phyloP scores from a whole-genome alignment of 495 filamentous ascomycete genomes.

The Durotheca rogersii region DNA sequence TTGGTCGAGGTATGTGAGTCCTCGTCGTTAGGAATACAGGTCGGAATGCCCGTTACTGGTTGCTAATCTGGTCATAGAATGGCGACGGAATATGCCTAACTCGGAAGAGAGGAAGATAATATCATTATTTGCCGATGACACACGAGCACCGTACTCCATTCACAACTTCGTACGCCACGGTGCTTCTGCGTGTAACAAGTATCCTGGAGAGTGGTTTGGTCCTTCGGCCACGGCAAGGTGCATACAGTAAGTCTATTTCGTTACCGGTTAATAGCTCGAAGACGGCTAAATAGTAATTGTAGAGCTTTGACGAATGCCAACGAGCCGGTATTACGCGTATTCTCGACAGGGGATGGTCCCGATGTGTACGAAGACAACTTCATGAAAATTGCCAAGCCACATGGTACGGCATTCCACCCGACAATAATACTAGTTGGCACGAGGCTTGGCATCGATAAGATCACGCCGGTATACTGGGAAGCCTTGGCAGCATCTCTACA shows the following conservation, averaged over 20 bases:
- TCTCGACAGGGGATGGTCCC: slow-evolving; percentile 83
- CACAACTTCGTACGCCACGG: slow-evolving; percentile 92
- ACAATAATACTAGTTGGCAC: slow-evolving; percentile 87
- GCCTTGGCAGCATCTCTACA: slow-evolving; percentile 77
- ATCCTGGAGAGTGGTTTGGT: slow-evolving; percentile 98
- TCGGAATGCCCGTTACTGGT: slow-evolving; percentile 1
- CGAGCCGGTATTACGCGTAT: slow-evolving; percentile 67
- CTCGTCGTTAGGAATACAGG: not conserved
- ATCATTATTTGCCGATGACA: slow-evolving; percentile 83
- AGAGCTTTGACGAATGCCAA: slow-evolving; percentile 72
- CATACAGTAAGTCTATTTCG: slow-evolving; percentile 71
- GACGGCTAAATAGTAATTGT: slow-evolving; percentile 4
- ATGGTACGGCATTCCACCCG: slow-evolving; percentile 67
- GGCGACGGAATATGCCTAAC: slow-evolving; percentile 64
- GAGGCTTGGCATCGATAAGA: slow-evolving; percentile 86
- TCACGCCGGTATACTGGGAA: slow-evolving; percentile 91
- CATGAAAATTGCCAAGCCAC: slow-evolving; percentile 66
- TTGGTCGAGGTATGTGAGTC: slow-evolving; percentile 71
- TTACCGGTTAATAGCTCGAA: not conserved
- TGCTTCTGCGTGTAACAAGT: slow-evolving; percentile 83
- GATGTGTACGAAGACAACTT: slow-evolving; percentile 93
- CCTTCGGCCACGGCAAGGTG: slow-evolving; percentile 96
- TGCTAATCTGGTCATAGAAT: slow-evolving; percentile 57
- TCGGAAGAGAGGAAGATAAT: slow-evolving; percentile 72
- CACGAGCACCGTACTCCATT: slow-evolving; percentile 87